Conservation (phyloP, 139 green algal species). For the Haematococcus lacustris region DNA sequence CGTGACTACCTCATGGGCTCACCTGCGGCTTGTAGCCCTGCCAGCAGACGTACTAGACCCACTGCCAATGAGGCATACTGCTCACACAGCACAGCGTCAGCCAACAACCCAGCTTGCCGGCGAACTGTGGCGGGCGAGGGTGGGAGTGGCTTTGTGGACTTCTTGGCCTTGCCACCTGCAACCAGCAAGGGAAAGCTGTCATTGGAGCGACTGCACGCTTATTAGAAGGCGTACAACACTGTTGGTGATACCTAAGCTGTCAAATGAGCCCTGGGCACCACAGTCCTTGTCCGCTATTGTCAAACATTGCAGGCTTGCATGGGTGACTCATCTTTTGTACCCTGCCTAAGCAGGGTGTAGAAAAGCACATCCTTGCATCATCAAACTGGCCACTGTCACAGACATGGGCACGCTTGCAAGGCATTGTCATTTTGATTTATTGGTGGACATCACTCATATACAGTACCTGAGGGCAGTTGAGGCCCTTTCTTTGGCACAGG, state of each 20-base stretch:
- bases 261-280: no score
- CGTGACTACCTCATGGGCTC: neutral
- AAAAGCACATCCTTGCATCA: no score
- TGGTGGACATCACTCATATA: no score
- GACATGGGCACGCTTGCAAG: no score
- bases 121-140: neutral
- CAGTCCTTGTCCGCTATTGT: no score
- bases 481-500: neutral
- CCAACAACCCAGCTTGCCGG: conserved; percentile 9
- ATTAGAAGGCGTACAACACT: neutral
- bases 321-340: no score
- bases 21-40: conserved; percentile 25
- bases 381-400: no score
- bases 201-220: neutral
- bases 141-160: neutral
- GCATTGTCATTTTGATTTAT: no score
- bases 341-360: no score
- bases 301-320: no score
- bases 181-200: neutral
- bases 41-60: conserved; percentile 37
- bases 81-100: conserved; percentile 11
- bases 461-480: neutral
- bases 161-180: conserved; percentile 3
- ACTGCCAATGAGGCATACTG: conserved; percentile 28
- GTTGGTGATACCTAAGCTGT: neutral